Conservation (phyloP, 805 yeast species). For the Saturnispora sekii region DNA sequence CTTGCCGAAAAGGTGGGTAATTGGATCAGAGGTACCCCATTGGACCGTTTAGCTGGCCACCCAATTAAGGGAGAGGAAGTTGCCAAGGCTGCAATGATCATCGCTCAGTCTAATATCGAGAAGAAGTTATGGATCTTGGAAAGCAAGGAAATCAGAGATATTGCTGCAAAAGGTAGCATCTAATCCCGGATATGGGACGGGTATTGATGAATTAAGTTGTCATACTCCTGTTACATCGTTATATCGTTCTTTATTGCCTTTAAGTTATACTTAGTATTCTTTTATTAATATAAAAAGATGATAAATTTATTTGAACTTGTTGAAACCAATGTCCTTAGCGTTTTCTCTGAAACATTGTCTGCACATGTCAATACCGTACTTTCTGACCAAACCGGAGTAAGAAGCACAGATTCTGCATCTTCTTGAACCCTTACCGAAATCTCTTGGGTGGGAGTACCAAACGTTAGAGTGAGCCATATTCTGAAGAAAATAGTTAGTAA, state of each 20-base stretch:
- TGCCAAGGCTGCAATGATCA: constrained; percentile 37
- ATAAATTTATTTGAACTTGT: constrained; percentile 83
- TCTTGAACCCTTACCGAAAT: constrained; percentile 99
- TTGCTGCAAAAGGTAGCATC: constrained; percentile 9
- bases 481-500: constrained; percentile 27
- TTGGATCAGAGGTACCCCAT: constrained; percentile 26
- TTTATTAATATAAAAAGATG: constrained; percentile 8
- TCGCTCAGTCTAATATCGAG: constrained; percentile 18
- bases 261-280: not conserved
- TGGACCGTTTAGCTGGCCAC: constrained; percentile 25
- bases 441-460: constrained; percentile 99
- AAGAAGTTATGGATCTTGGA: constrained; percentile 19
- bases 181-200: not conserved
- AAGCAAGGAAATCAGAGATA: constrained; percentile 17
- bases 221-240: no score
- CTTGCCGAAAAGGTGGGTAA: constrained; percentile 27
- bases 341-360: constrained; percentile 99
- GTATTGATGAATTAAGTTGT: no score
- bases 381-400: constrained; percentile 99
- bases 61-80: constrained; percentile 62
- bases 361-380: constrained; percentile 98
- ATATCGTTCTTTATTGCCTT: not conserved
- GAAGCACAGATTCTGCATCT: constrained; percentile 99
- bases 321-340: constrained; percentile 98
- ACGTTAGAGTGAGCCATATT: constrained; percentile 99